Evolutionary conservation across 2,329 filamentous ascomycete genomes (phyloP), one percentile per base, ranked within the genome.

Genomic region (Botrytis hyacinthi): DNA sequence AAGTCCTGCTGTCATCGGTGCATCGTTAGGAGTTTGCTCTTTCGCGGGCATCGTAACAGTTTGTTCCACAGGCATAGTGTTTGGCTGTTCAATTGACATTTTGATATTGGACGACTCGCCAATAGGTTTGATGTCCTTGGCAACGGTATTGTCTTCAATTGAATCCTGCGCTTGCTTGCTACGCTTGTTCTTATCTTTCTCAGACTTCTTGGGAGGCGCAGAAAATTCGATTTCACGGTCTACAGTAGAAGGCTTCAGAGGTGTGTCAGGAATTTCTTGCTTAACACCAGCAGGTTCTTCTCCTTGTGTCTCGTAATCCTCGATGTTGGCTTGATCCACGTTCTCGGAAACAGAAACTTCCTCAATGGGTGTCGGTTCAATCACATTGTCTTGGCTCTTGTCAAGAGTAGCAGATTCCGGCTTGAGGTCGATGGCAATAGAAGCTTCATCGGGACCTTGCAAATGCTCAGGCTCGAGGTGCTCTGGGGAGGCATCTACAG

Each of bases 101-200:
- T 32, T 37, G 3, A 26, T 44, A 32, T 69, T 69, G 12, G n/a
- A 32, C 16, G 51, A 26, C 26, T 61, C 42, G 16, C n/a, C 48
- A 37, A 54, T 18, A 14, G 54, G n/a, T 60, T 44, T 44, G 18
- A 61, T 60, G 12, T 73, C 63, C 16, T 61, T 51, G 29, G 40
- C 1, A 9, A 32, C 44, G 22, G 9, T 26, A 9, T 48, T 26
- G n/a, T 74, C 71, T 59, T 74, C 71, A 70, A 51, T 59, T 10
- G 42, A 48, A 35, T 62, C 61, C 69, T 71, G 71, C 26, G 46
- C 26, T 40, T 75, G 40, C 48, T 51, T 59, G 29, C n/a, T 48
- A n/a, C 18, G 72, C 40, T 63, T 57, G 22, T 65, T 75, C 42
- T 74, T 77, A 32, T 84, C 83, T 75, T 73, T 76, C 66, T 76